Evolutionary conservation across 1,139 yeast genomes (phyloP).

Genomic region (Petasospora rhodanensis): DNA sequence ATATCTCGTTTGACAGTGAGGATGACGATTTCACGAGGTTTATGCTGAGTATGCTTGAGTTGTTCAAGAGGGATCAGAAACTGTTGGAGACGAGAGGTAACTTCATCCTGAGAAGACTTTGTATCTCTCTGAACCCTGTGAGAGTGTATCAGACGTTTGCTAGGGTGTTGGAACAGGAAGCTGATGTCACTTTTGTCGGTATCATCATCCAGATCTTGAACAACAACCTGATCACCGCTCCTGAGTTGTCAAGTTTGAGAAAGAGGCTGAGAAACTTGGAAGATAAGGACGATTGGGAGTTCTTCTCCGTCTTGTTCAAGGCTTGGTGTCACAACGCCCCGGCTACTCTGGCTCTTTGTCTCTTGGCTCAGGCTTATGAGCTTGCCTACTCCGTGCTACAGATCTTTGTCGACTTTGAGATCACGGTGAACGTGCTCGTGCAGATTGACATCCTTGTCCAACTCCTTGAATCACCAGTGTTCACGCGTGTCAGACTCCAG

Average conservation of each 20-base stretch:
- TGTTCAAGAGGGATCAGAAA: conserved; percentile 65
- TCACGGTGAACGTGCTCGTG: conserved; percentile 63
- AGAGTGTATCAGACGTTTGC: conserved; percentile 80
- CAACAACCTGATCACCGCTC: conserved; percentile 83
- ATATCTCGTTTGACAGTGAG: conserved; percentile 71
- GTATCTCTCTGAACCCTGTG: conserved; percentile 78
- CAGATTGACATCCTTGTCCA: conserved; percentile 82
- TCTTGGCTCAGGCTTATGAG: conserved; percentile 86
- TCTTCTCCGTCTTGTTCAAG: conserved; percentile 74
- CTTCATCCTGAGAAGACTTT: conserved; percentile 77
- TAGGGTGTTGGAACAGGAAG: conserved; percentile 59
- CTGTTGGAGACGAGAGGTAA: conserved; percentile 71
- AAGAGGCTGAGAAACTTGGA: conserved; percentile 53
- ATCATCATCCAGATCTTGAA: conserved; percentile 84
- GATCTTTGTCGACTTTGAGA: conserved; percentile 69
- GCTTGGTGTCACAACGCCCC: conserved; percentile 95
- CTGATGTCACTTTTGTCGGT: conserved; percentile 68
- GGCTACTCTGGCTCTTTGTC: conserved; percentile 80
- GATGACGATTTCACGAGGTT: conserved; percentile 76
- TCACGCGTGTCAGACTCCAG: conserved; percentile 81
- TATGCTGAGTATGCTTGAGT: conserved; percentile 62
- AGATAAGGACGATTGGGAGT: conserved; percentile 54
- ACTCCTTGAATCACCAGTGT: conserved; percentile 81
- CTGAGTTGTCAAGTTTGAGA: conserved; percentile 69
- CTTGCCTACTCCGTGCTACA: conserved; percentile 79